Base-by-base conservation (phyloP, 345 rosid genomes). In the Ceriops tagal region DNA sequence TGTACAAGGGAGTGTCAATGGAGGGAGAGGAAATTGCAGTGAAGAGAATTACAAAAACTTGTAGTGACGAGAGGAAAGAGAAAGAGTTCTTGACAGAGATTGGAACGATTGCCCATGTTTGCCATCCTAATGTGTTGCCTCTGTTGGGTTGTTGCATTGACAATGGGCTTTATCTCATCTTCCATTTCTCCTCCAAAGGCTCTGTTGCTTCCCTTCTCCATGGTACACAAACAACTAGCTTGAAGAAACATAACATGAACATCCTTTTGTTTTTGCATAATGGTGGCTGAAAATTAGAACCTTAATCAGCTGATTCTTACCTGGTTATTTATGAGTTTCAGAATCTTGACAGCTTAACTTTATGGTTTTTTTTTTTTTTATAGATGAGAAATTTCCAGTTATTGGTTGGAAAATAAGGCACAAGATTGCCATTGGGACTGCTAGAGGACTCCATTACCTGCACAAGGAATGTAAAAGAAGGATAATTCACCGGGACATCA, bases 401-500 rank as follows among this genome's bases (percentile, higher is more conserved):
- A 46, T 92, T 74, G 92, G 85, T 62, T 95, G 97, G 99, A 83
- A 78, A 73, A 81, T 62, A 81, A 87, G 97, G 85, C 82, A 90
- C 73, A 84, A 85, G 55, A 87, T 92, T 64, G 97, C 86, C 19
- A 73, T 86, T 47, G 97, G 97, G 56, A 85, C 96, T 5, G 97
- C 99, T 6, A 85, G 74, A 83, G 99, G 99, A 21, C 85, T 95
- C 66, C 82, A 88, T 76, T 92, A 89, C 78, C 80, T 95, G 81
- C 97, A 95, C 67, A 90, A 86, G 76, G 97, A 92, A 68, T 89
- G 97, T 67, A 89, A 89, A 80, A 81, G 97, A 70, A 86, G 99
- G 76, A 95, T 95, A 51, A 92, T 95, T 58, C 99, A 95, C 62
- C 82, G 99, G n/a, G 97, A 95, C 64, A 95, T 95, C 51, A 95